Percentiles rank a stretch among this genome's conserved stretches.
phyloP scores from a whole-genome alignment of 148 eudicot species.

The Silene latifolia region DNA sequence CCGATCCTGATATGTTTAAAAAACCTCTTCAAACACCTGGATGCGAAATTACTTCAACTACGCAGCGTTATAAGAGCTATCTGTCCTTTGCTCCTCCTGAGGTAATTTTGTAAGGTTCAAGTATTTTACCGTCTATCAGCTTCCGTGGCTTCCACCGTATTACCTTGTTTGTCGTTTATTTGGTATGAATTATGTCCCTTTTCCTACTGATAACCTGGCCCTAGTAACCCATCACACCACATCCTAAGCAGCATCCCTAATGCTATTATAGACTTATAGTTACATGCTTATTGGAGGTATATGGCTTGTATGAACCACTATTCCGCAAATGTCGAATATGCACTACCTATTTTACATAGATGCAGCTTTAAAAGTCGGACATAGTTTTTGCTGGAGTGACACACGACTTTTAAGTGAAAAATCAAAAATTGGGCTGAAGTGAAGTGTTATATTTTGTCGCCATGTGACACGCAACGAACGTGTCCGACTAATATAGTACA shows the following conservation, averaged over 20 bases:
- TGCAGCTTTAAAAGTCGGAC: neutral
- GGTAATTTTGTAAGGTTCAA: conserved; percentile 34
- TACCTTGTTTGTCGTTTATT: neutral
- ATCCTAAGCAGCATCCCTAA: too few relatives aligned
- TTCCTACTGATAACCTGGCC: neutral
- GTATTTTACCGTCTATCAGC: neutral
- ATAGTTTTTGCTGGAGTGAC: too few relatives aligned
- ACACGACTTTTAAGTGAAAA: too few relatives aligned
- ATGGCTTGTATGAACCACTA: neutral
- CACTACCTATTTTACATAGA: neutral
- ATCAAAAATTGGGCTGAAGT: too few relatives aligned
- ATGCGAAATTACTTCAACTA: conserved; percentile 21
- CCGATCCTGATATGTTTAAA: conserved; percentile 58
- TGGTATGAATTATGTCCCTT: neutral
- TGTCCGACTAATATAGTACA: too few relatives aligned
- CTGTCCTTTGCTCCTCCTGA: conserved; percentile 97
- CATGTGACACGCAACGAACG: too few relatives aligned
- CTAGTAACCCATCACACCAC: neutral
- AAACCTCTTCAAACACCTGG: conserved; percentile 60
- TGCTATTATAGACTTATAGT: neutral
- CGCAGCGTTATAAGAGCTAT: conserved; percentile 46
- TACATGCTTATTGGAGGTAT: neutral
- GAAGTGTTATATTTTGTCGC: too few relatives aligned
- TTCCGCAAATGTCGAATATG: neutral
- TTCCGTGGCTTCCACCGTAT: neutral